Percentiles rank a stretch among this genome's conserved stretches.
Conservation (phyloP, 1,139 yeast genomes). For the Kazachstania sp. region DNA sequence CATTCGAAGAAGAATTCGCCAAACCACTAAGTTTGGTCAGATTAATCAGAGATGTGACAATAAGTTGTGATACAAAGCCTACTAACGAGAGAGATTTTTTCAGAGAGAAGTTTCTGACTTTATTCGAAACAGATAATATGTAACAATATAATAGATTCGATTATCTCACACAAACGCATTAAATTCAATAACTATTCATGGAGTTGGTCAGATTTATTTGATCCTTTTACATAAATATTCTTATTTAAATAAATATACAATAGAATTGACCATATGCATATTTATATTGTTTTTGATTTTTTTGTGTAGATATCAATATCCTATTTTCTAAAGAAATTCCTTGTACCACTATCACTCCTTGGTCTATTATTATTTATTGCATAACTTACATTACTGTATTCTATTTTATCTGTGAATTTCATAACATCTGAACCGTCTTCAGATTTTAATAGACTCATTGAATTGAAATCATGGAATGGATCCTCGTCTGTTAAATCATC, state of each 20-base stretch:
- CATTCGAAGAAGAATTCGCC: conserved; percentile 16
- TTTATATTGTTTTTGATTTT: too few species aligned
- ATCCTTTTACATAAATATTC: not conserved
- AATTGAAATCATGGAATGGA: conserved; percentile 82
- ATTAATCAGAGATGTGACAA: not conserved
- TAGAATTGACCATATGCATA: not conserved
- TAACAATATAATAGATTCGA: not conserved
- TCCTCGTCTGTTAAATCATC: conserved; percentile 39
- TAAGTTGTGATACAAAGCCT: not conserved
- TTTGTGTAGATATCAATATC: not conserved
- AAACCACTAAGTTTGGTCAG: not conserved
- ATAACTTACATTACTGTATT: conserved; percentile 61
- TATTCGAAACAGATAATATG: not conserved
- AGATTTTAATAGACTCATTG: conserved; percentile 62
- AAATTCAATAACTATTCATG: not conserved
- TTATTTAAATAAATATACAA: conserved; percentile 16
- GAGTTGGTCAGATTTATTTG: not conserved
- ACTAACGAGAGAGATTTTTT: not conserved
- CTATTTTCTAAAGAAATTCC: conserved; percentile 35
- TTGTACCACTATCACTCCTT: conserved; percentile 24
- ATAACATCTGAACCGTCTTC: conserved; percentile 52
- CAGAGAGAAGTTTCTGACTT: not conserved
- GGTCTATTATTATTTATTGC: conserved; percentile 40
- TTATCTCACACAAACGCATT: not conserved
- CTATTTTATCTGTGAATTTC: conserved; percentile 43